A percentile compares a stretch with the other conserved stretches of the same genome.
These are phyloP conservation scores for Candida tetrigidarum DNA, from an alignment of 1,139 yeast species.

Conservation along the genomic window DNA sequence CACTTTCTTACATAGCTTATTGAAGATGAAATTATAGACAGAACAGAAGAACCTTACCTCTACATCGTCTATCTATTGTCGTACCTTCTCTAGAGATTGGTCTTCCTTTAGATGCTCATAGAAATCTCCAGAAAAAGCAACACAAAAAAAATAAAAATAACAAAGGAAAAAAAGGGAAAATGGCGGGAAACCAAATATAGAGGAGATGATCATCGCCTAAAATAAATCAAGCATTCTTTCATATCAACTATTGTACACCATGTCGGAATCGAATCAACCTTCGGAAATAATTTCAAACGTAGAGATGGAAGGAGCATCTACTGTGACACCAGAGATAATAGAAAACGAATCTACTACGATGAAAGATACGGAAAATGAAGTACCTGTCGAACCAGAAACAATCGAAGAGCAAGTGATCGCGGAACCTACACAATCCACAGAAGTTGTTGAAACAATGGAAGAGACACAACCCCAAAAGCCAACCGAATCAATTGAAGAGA, in stretches of 20 bases:
- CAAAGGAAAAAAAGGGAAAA: no score
- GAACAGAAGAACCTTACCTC: no score
- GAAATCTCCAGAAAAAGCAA: constrained; percentile 5
- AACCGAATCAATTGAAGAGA: no score
- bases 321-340: neutral
- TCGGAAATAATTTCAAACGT: neutral
- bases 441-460: neutral
- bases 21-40: no score
- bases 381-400: neutral
- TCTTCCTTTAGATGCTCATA: neutral
- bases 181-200: no score
- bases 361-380: neutral
- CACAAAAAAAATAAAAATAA: neutral
- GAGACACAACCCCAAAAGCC: no score
- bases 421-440: neutral
- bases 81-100: no score
- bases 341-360: neutral
- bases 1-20: no score
- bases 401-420: neutral
- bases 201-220: constrained; percentile 3
- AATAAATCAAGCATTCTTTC: neutral
- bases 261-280: neutral
- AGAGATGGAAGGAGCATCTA: neutral
- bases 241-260: neutral
- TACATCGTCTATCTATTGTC: no score